Evolutionary conservation across 768 basidiomycete genomes (phyloP).

Genomic region (Tricholoma saponaceum): DNA sequence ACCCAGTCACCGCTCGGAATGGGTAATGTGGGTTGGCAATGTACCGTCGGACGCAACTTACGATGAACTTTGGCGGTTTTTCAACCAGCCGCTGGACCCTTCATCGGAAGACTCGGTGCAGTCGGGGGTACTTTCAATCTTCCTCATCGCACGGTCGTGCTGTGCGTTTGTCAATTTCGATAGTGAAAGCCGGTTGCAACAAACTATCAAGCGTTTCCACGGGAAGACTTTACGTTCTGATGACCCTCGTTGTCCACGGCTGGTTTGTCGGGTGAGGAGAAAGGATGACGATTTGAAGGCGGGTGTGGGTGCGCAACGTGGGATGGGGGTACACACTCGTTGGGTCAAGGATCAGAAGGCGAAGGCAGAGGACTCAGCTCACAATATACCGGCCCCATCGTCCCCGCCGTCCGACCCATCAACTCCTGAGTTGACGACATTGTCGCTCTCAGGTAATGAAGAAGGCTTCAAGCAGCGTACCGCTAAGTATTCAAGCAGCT

Average conservation of each 20-base stretch:
- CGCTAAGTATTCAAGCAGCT: constrained; percentile 47
- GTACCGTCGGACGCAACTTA: constrained; percentile 79
- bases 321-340: constrained; percentile 76
- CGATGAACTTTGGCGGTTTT: constrained; percentile 85
- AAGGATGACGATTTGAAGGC: constrained; percentile 83
- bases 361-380: constrained; percentile 24
- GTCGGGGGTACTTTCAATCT: constrained; percentile 77
- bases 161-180: constrained; percentile 94
- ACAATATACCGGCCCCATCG: constrained; percentile 16
- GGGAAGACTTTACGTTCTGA: constrained; percentile 62
- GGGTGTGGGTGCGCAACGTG: constrained; percentile 90
- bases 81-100: constrained; percentile 38
- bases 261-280: constrained; percentile 81
- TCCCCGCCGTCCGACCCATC: constrained; percentile 25
- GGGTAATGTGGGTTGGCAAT: constrained; percentile 98
- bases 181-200: constrained; percentile 52
- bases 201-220: constrained; percentile 71
- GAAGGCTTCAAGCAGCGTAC: constrained; percentile 20
- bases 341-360: constrained; percentile 69
- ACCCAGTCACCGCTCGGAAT: constrained; percentile 74
- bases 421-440: constrained; percentile 19
- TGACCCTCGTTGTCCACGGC: constrained; percentile 68
- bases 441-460: constrained; percentile 41
- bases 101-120: neutral
- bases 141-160: constrained; percentile 90